Conservation (phyloP, 177 flowering plant genomes). For the Vitis hybrid region DNA sequence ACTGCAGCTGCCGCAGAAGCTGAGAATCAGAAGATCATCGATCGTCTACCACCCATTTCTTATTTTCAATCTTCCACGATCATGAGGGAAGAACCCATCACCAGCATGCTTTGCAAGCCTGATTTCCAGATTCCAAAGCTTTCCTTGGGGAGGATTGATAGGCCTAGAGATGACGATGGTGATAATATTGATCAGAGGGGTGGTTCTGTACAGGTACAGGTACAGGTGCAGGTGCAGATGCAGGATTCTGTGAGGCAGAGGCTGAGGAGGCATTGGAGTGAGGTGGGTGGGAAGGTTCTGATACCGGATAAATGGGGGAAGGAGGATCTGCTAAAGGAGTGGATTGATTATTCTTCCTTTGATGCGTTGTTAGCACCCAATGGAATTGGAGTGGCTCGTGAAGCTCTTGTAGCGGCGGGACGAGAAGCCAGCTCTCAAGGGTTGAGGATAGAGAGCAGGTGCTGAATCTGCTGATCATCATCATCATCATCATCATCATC, state of each 20-base stretch:
- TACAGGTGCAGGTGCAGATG: too few relatives aligned
- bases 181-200: too few relatives aligned
- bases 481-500: background rate
- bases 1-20: too few relatives aligned
- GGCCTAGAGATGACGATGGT: too few relatives aligned
- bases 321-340: conserved; percentile 57
- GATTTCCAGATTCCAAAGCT: too few relatives aligned
- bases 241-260: conserved; percentile 24
- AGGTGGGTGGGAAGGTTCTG: conserved; percentile 48
- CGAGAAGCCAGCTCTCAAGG: conserved; percentile 18
- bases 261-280: conserved; percentile 44
- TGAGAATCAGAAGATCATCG: too few relatives aligned
- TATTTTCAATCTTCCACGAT: too few relatives aligned
- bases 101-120: too few relatives aligned
- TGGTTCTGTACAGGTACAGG: too few relatives aligned
- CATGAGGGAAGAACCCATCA: too few relatives aligned
- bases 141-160: too few relatives aligned
- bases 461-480: conserved; percentile 9
- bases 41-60: too few relatives aligned
- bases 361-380: conserved; percentile 45
- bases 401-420: conserved; percentile 48
- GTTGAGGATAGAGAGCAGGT: conserved; percentile 28
- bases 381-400: conserved; percentile 47
- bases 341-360: conserved; percentile 57
- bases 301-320: conserved; percentile 73